A percentile compares a stretch with the other conserved stretches of the same genome.
These are phyloP conservation scores for Heterobasidion irregulare DNA, from an alignment of 1,284 basidiomycete species.

Conservation along the genomic window DNA sequence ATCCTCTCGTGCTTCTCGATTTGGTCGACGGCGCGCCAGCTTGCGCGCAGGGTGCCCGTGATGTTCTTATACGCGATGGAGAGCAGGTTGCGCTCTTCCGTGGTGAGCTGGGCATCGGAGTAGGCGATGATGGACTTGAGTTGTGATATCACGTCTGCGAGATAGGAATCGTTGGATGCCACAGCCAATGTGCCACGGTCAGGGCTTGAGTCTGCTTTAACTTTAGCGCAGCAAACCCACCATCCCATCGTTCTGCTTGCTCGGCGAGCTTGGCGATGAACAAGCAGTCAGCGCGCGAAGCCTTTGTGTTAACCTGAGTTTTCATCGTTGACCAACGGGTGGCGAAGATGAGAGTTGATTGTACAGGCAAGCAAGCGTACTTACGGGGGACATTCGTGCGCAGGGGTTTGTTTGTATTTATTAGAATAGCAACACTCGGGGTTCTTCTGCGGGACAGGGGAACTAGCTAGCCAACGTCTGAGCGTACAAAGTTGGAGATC, in stretches of 20 bases:
- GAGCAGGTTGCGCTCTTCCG: slow-evolving; percentile 61
- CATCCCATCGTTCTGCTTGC: slow-evolving; percentile 59
- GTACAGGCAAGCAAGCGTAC: neutral
- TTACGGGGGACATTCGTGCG: neutral
- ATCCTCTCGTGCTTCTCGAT: slow-evolving; percentile 42
- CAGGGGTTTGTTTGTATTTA: too few relatives aligned
- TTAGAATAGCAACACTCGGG: too few relatives aligned
- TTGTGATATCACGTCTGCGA: slow-evolving; percentile 47
- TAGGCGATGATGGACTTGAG: slow-evolving; percentile 46
- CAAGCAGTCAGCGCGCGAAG: slow-evolving; percentile 8
- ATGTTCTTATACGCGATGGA: slow-evolving; percentile 67
- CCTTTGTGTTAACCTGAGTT: neutral
- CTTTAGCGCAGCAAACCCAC: slow-evolving; percentile 22
- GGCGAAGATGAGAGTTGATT: too few relatives aligned
- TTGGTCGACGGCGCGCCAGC: slow-evolving; percentile 53
- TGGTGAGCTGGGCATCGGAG: slow-evolving; percentile 39
- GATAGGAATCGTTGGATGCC: neutral
- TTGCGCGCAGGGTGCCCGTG: slow-evolving; percentile 50
- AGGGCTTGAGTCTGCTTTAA: neutral
- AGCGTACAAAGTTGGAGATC: too few relatives aligned
- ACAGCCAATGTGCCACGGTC: neutral
- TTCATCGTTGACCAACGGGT: too few relatives aligned
- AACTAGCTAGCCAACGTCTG: too few relatives aligned
- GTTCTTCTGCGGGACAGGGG: too few relatives aligned
- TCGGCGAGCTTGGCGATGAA: slow-evolving; percentile 54